Percentiles rank a stretch among this genome's conserved stretches.
phyloP scores from a whole-genome alignment of 768 basidiomycete genomes.

The Suillus variegatus region DNA sequence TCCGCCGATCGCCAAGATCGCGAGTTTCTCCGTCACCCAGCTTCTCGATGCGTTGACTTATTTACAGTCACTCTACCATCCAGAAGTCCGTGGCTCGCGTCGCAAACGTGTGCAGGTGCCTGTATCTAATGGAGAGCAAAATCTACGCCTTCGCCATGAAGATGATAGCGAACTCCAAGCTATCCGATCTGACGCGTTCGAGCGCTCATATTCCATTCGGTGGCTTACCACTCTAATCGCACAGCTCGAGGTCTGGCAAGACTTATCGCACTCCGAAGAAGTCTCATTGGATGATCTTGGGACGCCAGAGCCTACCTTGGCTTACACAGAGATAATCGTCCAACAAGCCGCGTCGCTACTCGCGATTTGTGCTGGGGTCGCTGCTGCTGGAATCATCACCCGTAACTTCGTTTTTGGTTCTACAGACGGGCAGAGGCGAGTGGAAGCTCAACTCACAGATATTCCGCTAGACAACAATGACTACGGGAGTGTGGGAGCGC shows the following conservation, averaged over 20 bases:
- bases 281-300: background rate
- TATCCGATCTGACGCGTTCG: conserved; percentile 62
- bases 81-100: conserved; percentile 61
- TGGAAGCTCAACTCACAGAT: conserved; percentile 58
- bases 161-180: conserved; percentile 24
- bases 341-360: conserved; percentile 60
- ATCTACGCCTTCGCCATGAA: background rate
- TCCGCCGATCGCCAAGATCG: conserved; percentile 52
- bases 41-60: conserved; percentile 50
- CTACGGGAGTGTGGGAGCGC: conserved; percentile 74
- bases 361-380: conserved; percentile 63
- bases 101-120: conserved; percentile 29
- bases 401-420: conserved; percentile 52
- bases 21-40: conserved; percentile 32
- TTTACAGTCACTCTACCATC: conserved; percentile 57
- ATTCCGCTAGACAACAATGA: conserved; percentile 70
- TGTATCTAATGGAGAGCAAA: background rate
- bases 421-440: conserved; percentile 11
- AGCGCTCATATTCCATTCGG: conserved; percentile 64
- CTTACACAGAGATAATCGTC: conserved; percentile 40
- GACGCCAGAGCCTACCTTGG: background rate
- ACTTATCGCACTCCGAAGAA: background rate
- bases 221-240: conserved; percentile 75
- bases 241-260: conserved; percentile 28
- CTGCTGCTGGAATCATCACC: conserved; percentile 58